Conservation (phyloP, 331 rosid genomes). For the Malus hybrid region DNA sequence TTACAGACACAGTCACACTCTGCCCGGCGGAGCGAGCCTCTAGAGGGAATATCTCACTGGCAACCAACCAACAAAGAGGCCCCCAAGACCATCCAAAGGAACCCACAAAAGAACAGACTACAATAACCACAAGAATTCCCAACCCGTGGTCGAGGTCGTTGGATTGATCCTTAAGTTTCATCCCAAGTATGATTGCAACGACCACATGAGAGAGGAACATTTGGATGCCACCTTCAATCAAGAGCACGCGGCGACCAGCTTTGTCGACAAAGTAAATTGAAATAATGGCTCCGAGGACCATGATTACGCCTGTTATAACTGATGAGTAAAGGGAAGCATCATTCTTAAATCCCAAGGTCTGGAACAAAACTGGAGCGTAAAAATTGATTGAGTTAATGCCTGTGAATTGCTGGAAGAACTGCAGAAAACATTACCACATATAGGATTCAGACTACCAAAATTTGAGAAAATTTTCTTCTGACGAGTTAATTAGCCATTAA, state of each 20-base stretch:
- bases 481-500: too few species aligned
- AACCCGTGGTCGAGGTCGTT: constrained; percentile 28
- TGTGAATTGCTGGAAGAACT: constrained; percentile 77
- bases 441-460: not conserved
- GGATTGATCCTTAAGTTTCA: constrained; percentile 36
- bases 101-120: constrained; percentile 60
- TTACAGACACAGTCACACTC: constrained; percentile 52
- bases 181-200: constrained; percentile 36
- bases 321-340: constrained; percentile 69
- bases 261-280: constrained; percentile 62
- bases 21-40: constrained; percentile 68
- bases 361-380: constrained; percentile 67
- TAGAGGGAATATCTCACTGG: constrained; percentile 64
- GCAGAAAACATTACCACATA: constrained; percentile 21
- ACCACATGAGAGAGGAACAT: constrained; percentile 62
- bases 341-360: constrained; percentile 43
- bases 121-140: constrained; percentile 48
- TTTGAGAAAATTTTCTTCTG: not conserved
- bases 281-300: constrained; percentile 47
- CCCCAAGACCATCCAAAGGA: constrained; percentile 90
- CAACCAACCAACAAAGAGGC: constrained; percentile 68
- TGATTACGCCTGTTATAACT: constrained; percentile 65
- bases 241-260: constrained; percentile 52
- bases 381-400: constrained; percentile 77
- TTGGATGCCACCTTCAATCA: constrained; percentile 69